Evolutionary conservation across 768 basidiomycete genomes (phyloP), one percentile per base, ranked within the genome.

Genomic region (Russula dissimulans): DNA sequence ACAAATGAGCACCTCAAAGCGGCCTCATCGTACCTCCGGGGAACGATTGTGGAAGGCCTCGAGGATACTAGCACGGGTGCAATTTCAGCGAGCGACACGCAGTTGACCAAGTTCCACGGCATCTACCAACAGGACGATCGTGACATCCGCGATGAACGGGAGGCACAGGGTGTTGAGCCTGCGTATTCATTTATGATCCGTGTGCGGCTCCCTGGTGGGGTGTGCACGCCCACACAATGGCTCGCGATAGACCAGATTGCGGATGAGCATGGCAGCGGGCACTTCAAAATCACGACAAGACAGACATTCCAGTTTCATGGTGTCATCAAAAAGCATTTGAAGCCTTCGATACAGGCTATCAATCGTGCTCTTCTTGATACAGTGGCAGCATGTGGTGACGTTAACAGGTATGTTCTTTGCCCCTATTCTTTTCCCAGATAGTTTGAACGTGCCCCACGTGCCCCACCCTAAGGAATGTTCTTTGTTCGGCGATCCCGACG

Each of bases 1-100:
- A 97, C 97, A 56, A 97, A 98, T 77, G 97, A 99, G 75, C 93
- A 98, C 73, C 97, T 98, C 81, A 99, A 98, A 77, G 97, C 90
- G 50, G 94, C 95, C 5, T 92, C 89, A 49, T 83, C 86, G 57
- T 97, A 88, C 75, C 81, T 97, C 22, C 89, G 97, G 55, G 97
- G 97, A 2, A 98, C 97, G 41, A 98, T 99, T 71, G 79, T 77
- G 1, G 95, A 98, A 71, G 95, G 97, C 48, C 81, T 99, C 39
- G 78, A 81, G 65, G 95, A 98, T 71, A 80, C 76, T 56, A 82
- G 78, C 56, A 97, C 95, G 1, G 95, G 93, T 53, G 90, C 91
- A n/a, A 83, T 98, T 34, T 87, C 94, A 12, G 77, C 92, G 5
- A 86, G 84, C 64, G 97, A 99, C 71, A 86, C 84, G 8, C 97